Evolutionary conservation across 2,329 filamentous ascomycete genomes (phyloP), one percentile per base, ranked within the genome.

Genomic region (Xylariaceae sp.): DNA sequence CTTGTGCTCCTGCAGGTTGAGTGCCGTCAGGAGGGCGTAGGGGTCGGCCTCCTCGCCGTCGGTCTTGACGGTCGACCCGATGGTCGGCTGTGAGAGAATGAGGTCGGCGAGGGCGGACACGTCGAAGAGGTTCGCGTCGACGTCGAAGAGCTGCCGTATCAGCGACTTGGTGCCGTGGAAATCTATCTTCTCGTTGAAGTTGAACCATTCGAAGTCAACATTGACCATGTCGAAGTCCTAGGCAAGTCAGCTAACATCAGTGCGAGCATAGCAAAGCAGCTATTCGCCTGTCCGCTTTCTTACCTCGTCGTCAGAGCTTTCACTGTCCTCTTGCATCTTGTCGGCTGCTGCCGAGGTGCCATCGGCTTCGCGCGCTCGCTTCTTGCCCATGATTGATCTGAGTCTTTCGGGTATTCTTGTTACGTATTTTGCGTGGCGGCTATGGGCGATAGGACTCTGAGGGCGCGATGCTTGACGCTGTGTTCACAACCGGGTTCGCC

Each of bases 201-300:
- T 93, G 67, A 96, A 98, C 84, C 88, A 96, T 66, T 98, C 92
- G 53, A 98, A 98, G 46, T 96, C 90, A 37, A 96, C 88, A 55
- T 96, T 82, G 45, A 98, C 78, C 58, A 90, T 83, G 56, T 94
- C 84, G 53, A 88, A 83, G 52, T 94, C 86, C 85, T 94, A 35
- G 5, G 22, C 4, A 16, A 7, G 36, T 41, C 18, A 36, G 38
- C 55, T 35, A 8, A 12, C 21, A 23, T 23, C 12, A 23, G 22
- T 21, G 9, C 10, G 19, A 11, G 13, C 12, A 9, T 12, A 24
- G 22, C 45, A 23, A 46, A 35, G 32, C 18, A 18, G 17, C 29
- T 11, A 17, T 19, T 8, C 15, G 24, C 22, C 2, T 24, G 14
- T 24, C 12, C 15, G 35, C 27, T 16, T 25, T 43, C 53, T 49